Conservation (phyloP, 768 basidiomycete genomes). For the Russula olivacea region DNA sequence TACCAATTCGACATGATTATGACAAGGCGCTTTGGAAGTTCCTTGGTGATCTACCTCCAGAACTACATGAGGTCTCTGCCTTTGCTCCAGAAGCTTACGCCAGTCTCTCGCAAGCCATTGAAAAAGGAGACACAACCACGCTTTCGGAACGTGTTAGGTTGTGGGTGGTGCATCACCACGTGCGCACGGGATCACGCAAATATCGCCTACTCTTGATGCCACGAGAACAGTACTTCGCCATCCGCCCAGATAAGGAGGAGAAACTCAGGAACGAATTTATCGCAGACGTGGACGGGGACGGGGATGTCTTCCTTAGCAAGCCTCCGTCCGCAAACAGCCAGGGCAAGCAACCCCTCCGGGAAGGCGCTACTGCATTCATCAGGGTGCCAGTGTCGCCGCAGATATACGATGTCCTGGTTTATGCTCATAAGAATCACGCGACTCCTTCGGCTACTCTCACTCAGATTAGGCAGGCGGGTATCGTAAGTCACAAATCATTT, state of each 20-base stretch:
- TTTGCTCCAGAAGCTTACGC: conserved; percentile 52
- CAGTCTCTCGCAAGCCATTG: conserved; percentile 44
- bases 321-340: conserved; percentile 14
- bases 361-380: conserved; percentile 44
- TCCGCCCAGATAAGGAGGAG: conserved; percentile 47
- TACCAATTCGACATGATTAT: conserved; percentile 52
- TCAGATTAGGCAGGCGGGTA: conserved; percentile 51
- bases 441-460: conserved; percentile 49
- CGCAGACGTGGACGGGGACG: conserved; percentile 37
- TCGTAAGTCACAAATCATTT: conserved; percentile 40
- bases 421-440: conserved; percentile 56
- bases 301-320: conserved; percentile 28
- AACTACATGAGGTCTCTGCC: conserved; percentile 55
- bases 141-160: conserved; percentile 40
- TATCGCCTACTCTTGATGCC: conserved; percentile 54
- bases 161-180: conserved; percentile 56
- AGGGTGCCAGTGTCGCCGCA: conserved; percentile 60
- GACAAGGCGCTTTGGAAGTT: conserved; percentile 47
- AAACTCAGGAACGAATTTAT: conserved; percentile 44
- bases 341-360: conserved; percentile 29
- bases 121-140: conserved; percentile 31
- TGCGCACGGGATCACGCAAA: conserved; percentile 55
- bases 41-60: conserved; percentile 44
- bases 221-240: conserved; percentile 51
- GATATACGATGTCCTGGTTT: conserved; percentile 63